Conservation (phyloP, 2,329 filamentous ascomycete genomes). For the Botrytis galanthina region DNA sequence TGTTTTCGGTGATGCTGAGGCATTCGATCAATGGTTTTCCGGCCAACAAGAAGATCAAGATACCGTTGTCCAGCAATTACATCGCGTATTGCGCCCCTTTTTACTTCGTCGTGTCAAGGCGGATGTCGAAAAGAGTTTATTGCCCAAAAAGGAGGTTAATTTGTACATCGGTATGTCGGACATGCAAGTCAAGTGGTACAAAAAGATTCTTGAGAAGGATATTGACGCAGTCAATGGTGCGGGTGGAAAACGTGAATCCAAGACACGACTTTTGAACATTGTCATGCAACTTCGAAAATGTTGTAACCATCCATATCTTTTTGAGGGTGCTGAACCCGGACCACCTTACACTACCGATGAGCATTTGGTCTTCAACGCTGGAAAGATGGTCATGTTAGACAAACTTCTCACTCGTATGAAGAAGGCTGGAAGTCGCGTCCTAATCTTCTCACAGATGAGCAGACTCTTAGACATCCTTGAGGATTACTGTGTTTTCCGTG, state of each 20-base stretch:
- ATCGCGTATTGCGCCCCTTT: slow-evolving; percentile 90
- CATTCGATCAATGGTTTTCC: slow-evolving; percentile 98
- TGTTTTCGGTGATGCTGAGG: slow-evolving; percentile 93
- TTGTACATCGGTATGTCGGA: slow-evolving; percentile 98
- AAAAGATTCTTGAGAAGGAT: slow-evolving; percentile 98
- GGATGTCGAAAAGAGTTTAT: slow-evolving; percentile 94
- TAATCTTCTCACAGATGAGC: slow-evolving; percentile 99
- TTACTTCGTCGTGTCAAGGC: slow-evolving; percentile 93
- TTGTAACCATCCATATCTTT: slow-evolving; percentile 97
- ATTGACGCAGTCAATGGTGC: slow-evolving; percentile 98
- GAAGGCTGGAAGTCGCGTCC: slow-evolving; percentile 84
- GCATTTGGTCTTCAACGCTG: slow-evolving; percentile 87
- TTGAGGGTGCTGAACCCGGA: slow-evolving; percentile 94
- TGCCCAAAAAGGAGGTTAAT: slow-evolving; percentile 97
- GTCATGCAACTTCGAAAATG: slow-evolving; percentile 99
- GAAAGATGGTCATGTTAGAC: slow-evolving; percentile 97
- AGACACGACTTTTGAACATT: slow-evolving; percentile 94
- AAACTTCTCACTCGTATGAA: slow-evolving; percentile 82
- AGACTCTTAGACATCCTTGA: slow-evolving; percentile 94
- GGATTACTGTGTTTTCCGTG: slow-evolving; percentile 95
- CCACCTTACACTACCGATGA: slow-evolving; percentile 98
- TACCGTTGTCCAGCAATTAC: slow-evolving; percentile 91
- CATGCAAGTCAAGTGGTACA: slow-evolving; percentile 99
- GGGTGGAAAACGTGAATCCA: slow-evolving; percentile 93
- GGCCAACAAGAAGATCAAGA: slow-evolving; percentile 88